Base-by-base conservation (phyloP, 495 filamentous ascomycete species). In the Talaromyces nanjingensis region DNA sequence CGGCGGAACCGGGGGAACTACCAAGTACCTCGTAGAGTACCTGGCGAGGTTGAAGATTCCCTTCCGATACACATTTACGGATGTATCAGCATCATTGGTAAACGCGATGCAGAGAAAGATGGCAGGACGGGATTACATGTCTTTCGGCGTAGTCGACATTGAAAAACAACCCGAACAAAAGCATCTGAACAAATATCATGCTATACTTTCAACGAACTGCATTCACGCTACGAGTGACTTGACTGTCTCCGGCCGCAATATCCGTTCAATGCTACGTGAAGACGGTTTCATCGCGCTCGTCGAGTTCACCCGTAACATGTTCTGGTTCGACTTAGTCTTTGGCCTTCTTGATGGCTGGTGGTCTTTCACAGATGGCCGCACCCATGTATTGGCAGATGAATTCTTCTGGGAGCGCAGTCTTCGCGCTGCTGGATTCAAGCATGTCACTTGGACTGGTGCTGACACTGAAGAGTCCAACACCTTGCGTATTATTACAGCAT, bases 341-440 rank as follows among this genome's bases (percentile, higher is more conserved):
- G 81, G 81, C 1, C 64, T 79, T 2, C 66, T 84, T 3, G 80
- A 83, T 25, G 81, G 80, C 6, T 83, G 80, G 79, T 84, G 81
- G 81, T 60, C 74, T 0, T 80, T 77, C 59, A 65, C 79, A 18
- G 81, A 82, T 57, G 81, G 76, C 6, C 74, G 80, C 0, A 39
- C 62, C 18, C 77, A 81, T 65, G 77, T 67, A 8, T 59, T 77
- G 3, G 69, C 69, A 0, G 11, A 34, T 33, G 70, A 69, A 34
- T 18, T 20, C 1, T 31, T 63, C 16, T 83, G 80, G 79, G 64
- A 77, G n/a, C 39, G 61, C 4, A 65, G 37, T 16, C 31, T 81
- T 53, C 66, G 60, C 4, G 14, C 54, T 27, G 71, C 68, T 33
- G 79, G 79, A 0, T 81, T 70, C 62, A 31, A 66, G 0, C 64